phyloP scores from a whole-genome alignment of 2,329 filamentous ascomycete species.

The Cladosporium sp. region DNA sequence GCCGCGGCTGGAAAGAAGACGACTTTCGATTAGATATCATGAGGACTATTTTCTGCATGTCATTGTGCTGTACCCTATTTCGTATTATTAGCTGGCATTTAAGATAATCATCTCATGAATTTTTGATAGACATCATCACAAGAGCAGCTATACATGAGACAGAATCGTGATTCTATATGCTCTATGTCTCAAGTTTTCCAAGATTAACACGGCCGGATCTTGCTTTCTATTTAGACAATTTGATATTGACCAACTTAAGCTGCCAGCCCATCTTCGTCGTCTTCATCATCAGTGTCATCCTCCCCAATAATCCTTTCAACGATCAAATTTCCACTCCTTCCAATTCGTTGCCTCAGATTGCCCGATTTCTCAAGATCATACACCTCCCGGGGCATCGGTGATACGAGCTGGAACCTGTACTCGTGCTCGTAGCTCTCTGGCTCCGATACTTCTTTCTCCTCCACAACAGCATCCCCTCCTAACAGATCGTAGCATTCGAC shows the following conservation, averaged over 20 bases:
- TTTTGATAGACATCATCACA: no score
- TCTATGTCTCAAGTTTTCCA: no score
- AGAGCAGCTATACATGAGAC: no score
- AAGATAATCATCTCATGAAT: no score
- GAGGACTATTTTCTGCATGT: no score
- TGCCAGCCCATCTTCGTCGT: constrained; percentile 14
- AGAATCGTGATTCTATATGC: no score
- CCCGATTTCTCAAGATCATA: constrained; percentile 65
- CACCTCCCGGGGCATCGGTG: constrained; percentile 77
- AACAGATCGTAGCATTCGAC: constrained; percentile 77
- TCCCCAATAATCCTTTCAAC: constrained; percentile 66
- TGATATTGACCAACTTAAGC: no score
- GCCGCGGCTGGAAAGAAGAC: constrained; percentile 75
- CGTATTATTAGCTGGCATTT: no score
- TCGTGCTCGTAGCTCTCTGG: constrained; percentile 71
- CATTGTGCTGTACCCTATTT: no score
- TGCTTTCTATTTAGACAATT: no score
- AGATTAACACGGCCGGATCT: no score
- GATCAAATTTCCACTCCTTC: constrained; percentile 80
- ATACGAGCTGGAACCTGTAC: constrained; percentile 81
- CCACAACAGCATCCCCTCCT: constrained; percentile 21
- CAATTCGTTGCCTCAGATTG: constrained; percentile 68
- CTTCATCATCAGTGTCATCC: constrained; percentile 50
- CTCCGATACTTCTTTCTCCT: constrained; percentile 40
- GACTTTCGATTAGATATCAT: constrained; percentile 61